These are phyloP conservation scores for Serpula lacrymans DNA, from an alignment of 768 basidiomycete genomes.

Conservation along the genomic window DNA sequence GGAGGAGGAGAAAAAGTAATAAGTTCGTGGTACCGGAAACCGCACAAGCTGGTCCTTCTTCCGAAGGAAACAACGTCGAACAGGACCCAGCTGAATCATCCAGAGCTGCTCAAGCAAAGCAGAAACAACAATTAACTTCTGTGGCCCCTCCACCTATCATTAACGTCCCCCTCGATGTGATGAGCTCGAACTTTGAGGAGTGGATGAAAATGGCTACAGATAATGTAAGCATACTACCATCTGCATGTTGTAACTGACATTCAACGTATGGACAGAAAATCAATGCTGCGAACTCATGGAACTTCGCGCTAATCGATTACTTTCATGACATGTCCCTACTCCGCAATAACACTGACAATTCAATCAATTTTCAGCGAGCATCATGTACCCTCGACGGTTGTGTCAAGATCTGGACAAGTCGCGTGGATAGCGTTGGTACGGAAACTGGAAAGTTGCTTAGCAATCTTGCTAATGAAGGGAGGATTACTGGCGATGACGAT, in stretches of 20 bases:
- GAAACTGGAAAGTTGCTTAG: conserved; percentile 94
- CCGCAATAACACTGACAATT: conserved; percentile 88
- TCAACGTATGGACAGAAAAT: conserved; percentile 77
- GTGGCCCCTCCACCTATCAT: conserved; percentile 55
- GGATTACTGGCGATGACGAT: conserved; percentile 54
- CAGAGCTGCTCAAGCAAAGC: conserved; percentile 45
- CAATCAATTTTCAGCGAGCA: conserved; percentile 99
- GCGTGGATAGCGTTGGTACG: conserved; percentile 94
- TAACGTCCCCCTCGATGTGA: conserved; percentile 73
- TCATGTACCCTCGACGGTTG: conserved; percentile 97
- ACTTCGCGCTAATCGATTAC: conserved; percentile 96
- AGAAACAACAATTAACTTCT: conserved; percentile 60
- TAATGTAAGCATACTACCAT: conserved; percentile 59
- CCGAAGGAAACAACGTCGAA: conserved; percentile 34
- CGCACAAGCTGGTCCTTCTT: conserved; percentile 55
- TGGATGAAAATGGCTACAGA: conserved; percentile 99
- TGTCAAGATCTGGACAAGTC: conserved; percentile 98
- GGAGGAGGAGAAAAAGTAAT: conserved; percentile 74
- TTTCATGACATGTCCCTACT: conserved; percentile 98
- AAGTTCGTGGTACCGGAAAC: conserved; percentile 58
- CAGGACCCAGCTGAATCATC: conserved; percentile 37
- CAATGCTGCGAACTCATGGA: conserved; percentile 96
- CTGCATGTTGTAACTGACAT: conserved; percentile 1
- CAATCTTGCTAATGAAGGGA: conserved; percentile 73
- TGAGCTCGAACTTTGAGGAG: conserved; percentile 93